Conservation (phyloP, 345 rosid species). For the Aquilaria yunnanensis region DNA sequence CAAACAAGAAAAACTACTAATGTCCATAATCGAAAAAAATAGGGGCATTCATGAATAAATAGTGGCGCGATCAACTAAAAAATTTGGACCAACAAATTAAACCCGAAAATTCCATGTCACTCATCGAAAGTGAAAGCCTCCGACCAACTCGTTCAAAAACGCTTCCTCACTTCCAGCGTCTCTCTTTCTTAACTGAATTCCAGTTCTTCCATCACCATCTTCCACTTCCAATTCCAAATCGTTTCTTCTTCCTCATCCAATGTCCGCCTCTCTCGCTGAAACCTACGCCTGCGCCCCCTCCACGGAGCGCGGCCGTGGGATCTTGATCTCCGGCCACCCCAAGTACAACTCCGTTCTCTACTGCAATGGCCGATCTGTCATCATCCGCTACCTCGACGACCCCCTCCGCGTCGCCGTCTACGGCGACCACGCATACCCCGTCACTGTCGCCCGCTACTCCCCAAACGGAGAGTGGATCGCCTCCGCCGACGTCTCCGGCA, state of each 20-base stretch:
- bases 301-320: conserved; percentile 90
- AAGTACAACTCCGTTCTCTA: conserved; percentile 69
- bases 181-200: not conserved
- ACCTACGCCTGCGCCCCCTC: conserved; percentile 81
- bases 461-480: conserved; percentile 99
- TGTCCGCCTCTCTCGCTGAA: conserved; percentile 54
- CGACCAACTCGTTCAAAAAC: conserved; percentile 18
- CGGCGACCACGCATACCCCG: conserved; percentile 87
- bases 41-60: too few species aligned
- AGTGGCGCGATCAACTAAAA: too few species aligned
- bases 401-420: conserved; percentile 75
- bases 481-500: conserved; percentile 83
- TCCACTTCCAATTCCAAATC: not conserved
- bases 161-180: conserved; percentile 14
- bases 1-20: too few species aligned
- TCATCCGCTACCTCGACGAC: conserved; percentile 58
- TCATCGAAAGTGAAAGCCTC: not conserved
- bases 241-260: not conserved
- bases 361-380: conserved; percentile 75
- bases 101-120: too few species aligned
- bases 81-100: too few species aligned
- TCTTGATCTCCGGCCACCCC: conserved; percentile 68
- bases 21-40: too few species aligned
- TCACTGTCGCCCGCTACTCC: conserved; percentile 86
- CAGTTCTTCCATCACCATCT: not conserved